Conservation (phyloP, 306 rosid genomes). For the Urtica urens region DNA sequence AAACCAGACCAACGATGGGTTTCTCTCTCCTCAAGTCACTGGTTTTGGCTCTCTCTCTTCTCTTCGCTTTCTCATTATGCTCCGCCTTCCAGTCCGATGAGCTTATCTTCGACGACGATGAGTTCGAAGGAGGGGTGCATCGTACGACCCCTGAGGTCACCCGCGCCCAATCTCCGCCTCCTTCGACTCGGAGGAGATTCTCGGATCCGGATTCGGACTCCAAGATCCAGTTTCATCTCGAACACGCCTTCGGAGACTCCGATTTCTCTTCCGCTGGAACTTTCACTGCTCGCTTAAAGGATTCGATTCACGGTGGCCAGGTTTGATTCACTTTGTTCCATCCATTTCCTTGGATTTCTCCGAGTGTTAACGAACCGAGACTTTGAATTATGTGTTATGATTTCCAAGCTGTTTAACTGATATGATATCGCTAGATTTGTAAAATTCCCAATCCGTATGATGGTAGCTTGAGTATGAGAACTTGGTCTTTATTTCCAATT, state of each 20-base stretch:
- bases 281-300: conserved; percentile 89
- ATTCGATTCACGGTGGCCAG: conserved; percentile 86
- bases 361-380: too few species aligned
- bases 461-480: too few species aligned
- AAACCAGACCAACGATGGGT: conserved; percentile 12
- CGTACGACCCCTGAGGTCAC: conserved; percentile 25
- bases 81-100: conserved; percentile 86
- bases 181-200: conserved; percentile 44
- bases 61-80: conserved; percentile 23
- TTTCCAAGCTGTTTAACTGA: not conserved
- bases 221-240: conserved; percentile 76
- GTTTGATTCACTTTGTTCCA: conserved; percentile 20
- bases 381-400: not conserved
- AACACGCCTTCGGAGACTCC: conserved; percentile 86
- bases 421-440: not conserved
- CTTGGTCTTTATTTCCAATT: too few species aligned
- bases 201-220: conserved; percentile 74
- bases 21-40: not conserved
- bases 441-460: too few species aligned
- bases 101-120: conserved; percentile 84
- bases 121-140: conserved; percentile 64
- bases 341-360: not conserved
- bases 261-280: conserved; percentile 66
- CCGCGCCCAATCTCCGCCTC: conserved; percentile 19
- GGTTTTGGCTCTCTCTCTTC: conserved; percentile 10